A percentile compares a stretch with the other conserved stretches of the same genome.
phyloP scores from a whole-genome alignment of 306 rosid genomes.

The Medicago ruthenica region DNA sequence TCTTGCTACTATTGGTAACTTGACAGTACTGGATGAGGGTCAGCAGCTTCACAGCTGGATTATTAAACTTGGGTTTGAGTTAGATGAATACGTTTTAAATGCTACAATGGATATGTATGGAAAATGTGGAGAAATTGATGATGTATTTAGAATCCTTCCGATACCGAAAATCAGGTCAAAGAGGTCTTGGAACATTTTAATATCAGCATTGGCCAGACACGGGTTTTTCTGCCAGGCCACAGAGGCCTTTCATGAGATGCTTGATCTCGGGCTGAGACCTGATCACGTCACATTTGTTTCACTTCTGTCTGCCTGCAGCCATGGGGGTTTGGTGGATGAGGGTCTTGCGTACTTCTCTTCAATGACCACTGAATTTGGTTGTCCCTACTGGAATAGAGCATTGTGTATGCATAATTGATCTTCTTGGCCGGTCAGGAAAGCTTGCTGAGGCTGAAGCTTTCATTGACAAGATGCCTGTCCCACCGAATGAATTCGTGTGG shows the following conservation, averaged over 20 bases:
- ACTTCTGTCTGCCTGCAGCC: conserved; percentile 91
- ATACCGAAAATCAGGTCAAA: conserved; percentile 58
- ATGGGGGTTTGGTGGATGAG: conserved; percentile 87
- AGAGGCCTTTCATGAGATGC: conserved; percentile 81
- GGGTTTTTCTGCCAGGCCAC: conserved; percentile 72
- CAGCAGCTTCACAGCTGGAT: conserved; percentile 79
- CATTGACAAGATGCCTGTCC: conserved; percentile 65
- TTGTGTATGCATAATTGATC: conserved; percentile 89
- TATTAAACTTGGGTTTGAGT: conserved; percentile 75
- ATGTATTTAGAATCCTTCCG: conserved; percentile 70
- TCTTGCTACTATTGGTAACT: conserved; percentile 72
- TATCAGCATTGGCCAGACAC: conserved; percentile 84
- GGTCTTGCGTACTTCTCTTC: conserved; percentile 77
- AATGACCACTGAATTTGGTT: conserved; percentile 67
- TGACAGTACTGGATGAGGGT: conserved; percentile 89
- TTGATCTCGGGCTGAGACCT: conserved; percentile 67
- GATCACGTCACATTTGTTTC: conserved; percentile 92
- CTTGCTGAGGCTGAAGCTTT: conserved; percentile 80
- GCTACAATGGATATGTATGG: conserved; percentile 96
- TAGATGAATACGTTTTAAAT: conserved; percentile 70
- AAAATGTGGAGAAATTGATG: conserved; percentile 87
- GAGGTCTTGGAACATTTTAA: conserved; percentile 87
- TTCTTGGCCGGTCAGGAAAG: conserved; percentile 93
- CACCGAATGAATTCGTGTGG: conserved; percentile 81
- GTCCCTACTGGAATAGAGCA: conserved; percentile 77